Base-by-base conservation (phyloP, 2,329 filamentous ascomycete genomes). In the Lachnellula cervina region DNA sequence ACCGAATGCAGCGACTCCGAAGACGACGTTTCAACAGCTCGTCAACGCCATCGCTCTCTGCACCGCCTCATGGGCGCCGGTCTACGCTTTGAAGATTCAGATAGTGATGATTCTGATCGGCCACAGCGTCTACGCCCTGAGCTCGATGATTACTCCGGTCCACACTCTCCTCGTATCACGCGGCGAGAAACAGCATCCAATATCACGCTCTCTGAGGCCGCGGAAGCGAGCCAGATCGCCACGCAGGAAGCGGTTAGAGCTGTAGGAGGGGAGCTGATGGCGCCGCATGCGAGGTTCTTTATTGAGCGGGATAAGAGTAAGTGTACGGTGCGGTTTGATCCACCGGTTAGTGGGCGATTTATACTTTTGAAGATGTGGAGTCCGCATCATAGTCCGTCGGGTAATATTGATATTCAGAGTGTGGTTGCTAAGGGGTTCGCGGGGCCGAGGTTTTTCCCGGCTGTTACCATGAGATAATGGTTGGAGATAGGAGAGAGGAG, bases 291-390 rank as follows among this genome's bases (percentile, higher is more conserved):
- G 2, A 82, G 83, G 28, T 97, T 97, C 73, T 88, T 86, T 67
- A 95, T 97, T 54, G 86, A 88, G 66, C 83, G 85, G 70, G 82
- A 87, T 64, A 92, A 90, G 74, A 90, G 84, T 74, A 90, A 87
- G 71, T 93, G 94, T 64, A 91, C 87, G 14, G 88, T 97, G 65
- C 86, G 83, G 56, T 97, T 97, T 64, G 83, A 92, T 64, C 88
- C 90, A 55, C 87, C 88, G 0, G 81, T 94, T 57, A 90, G 89
- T 11, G 89, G 89, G 5, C 82, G 89, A 55, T 95, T 88, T 69
- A 87, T 97, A 51, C 73, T 97, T 43, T 77, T 97, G 60, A 97
- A 97, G 76, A 83, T 97, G 70, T 97, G 90, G 89, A 91, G 86
- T 65, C 88, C 88, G 2, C 82, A 83, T 57, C 80, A 83, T 25